Percentiles rank a stretch among this genome's conserved stretches.
phyloP scores from a whole-genome alignment of 768 basidiomycete genomes.

The Auricularia cornea region DNA sequence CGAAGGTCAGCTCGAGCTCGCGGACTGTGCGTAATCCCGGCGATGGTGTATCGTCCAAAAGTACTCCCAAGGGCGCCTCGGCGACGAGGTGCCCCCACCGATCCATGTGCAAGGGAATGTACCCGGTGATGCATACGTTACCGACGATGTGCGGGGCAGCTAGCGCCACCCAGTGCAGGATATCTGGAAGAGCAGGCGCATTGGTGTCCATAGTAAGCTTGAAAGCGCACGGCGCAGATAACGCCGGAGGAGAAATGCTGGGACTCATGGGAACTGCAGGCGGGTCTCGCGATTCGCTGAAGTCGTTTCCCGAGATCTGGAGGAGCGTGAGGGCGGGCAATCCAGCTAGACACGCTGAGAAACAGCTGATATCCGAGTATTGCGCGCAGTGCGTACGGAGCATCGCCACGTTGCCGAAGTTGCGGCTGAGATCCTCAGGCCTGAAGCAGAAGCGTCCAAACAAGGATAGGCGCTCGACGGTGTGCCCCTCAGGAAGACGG shows the following conservation, averaged over 20 bases:
- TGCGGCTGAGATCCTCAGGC: not conserved
- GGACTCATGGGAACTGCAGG: too few relatives aligned
- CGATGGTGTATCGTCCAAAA: too few relatives aligned
- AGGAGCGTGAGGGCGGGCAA: not conserved
- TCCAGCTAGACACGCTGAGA: not conserved
- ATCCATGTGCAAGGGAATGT: too few relatives aligned
- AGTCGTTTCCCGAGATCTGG: not conserved
- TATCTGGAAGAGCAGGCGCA: not conserved
- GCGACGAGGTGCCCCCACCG: too few relatives aligned
- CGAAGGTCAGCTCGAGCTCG: too few relatives aligned
- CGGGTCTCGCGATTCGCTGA: not conserved
- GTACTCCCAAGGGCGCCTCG: too few relatives aligned
- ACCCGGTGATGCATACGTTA: too few relatives aligned
- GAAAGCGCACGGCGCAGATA: not conserved
- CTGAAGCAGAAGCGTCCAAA: not conserved
- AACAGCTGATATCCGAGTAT: not conserved
- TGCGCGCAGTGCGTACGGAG: not conserved
- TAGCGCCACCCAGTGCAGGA: not conserved
- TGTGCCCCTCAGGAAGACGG: not conserved
- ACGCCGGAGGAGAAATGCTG: not conserved
- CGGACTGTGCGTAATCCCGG: too few relatives aligned
- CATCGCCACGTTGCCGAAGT: not conserved
- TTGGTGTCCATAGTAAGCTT: not conserved
- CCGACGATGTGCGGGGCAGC: too few relatives aligned
- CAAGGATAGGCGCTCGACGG: not conserved